phyloP scores from a whole-genome alignment of 345 rosid genomes.

The Xanthoceras sorbifolium region DNA sequence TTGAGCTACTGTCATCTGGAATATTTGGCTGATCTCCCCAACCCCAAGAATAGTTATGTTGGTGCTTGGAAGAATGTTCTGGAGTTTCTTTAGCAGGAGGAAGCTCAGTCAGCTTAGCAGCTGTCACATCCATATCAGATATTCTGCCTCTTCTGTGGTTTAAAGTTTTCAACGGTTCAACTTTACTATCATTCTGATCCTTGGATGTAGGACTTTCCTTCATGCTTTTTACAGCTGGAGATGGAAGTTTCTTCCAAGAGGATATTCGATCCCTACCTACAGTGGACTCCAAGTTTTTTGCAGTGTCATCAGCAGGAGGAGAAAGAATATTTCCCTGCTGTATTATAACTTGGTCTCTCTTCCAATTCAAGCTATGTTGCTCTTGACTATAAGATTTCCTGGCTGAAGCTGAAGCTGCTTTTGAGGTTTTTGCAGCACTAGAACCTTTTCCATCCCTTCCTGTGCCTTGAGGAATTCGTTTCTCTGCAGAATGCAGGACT shows the following conservation, averaged over 20 bases:
- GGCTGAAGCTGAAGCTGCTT: constrained; percentile 54
- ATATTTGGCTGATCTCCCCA: constrained; percentile 81
- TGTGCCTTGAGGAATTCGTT: constrained; percentile 48
- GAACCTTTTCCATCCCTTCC: constrained; percentile 64
- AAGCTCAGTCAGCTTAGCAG: constrained; percentile 45
- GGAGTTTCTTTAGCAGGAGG: constrained; percentile 60
- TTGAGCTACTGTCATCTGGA: constrained; percentile 77
- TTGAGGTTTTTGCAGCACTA: constrained; percentile 58
- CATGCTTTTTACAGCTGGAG: constrained; percentile 60
- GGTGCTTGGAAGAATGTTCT: constrained; percentile 76
- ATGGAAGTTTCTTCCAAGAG: constrained; percentile 92
- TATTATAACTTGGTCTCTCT: constrained; percentile 48
- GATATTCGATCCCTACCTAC: constrained; percentile 69
- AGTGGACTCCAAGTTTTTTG: constrained; percentile 64
- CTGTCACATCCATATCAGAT: constrained; percentile 45
- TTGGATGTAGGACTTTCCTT: constrained; percentile 58
- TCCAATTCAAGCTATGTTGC: constrained; percentile 77
- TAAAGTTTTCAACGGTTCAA: constrained; percentile 42
- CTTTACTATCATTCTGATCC: constrained; percentile 57
- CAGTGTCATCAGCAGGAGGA: constrained; percentile 39
- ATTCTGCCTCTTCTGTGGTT: constrained; percentile 38
- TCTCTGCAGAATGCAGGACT: constrained; percentile 72
- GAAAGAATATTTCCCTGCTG: constrained; percentile 46
- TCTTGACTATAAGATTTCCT: constrained; percentile 95
- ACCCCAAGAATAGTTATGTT: constrained; percentile 93